phyloP scores from a whole-genome alignment of 192 early-diverging fungal species.

The Coemansia sp. region DNA sequence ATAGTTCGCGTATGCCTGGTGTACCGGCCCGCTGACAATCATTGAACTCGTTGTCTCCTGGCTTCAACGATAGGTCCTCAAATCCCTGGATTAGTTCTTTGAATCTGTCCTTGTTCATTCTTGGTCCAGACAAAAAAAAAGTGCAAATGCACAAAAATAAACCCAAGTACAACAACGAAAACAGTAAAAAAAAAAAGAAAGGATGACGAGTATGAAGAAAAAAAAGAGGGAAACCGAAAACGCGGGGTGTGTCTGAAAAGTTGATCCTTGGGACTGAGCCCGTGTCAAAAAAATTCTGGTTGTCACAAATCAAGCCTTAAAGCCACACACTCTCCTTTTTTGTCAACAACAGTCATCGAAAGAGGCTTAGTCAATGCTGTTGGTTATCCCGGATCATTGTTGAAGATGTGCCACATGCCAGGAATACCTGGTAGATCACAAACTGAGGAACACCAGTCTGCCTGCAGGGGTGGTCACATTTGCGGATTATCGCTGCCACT shows the following conservation, averaged over 20 bases:
- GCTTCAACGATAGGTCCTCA: conserved; percentile 53
- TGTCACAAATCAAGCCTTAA: background rate
- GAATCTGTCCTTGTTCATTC: conserved; percentile 56
- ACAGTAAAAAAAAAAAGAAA: background rate
- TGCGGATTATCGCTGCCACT: no score
- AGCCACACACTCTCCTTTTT: background rate
- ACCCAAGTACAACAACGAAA: background rate
- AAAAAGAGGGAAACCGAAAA: background rate
- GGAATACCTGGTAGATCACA: background rate
- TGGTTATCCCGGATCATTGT: background rate
- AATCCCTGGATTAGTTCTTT: conserved; percentile 51
- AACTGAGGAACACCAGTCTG: no score
- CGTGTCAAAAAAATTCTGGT: background rate
- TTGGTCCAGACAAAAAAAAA: no score
- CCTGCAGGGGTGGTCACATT: background rate
- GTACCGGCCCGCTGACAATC: conserved; percentile 17
- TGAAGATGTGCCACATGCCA: background rate
- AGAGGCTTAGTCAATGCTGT: background rate
- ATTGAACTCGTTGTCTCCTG: conserved; percentile 38
- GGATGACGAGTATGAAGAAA: background rate
- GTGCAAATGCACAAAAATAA: background rate
- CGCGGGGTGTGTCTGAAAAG: background rate
- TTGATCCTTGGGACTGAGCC: background rate
- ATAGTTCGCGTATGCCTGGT: background rate
- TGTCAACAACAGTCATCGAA: background rate